Percentiles rank a stretch among this genome's conserved stretches.
Evolutionary conservation across 2,329 filamentous ascomycete genomes (phyloP).

Genomic region (Sporothrix pallida): DNA sequence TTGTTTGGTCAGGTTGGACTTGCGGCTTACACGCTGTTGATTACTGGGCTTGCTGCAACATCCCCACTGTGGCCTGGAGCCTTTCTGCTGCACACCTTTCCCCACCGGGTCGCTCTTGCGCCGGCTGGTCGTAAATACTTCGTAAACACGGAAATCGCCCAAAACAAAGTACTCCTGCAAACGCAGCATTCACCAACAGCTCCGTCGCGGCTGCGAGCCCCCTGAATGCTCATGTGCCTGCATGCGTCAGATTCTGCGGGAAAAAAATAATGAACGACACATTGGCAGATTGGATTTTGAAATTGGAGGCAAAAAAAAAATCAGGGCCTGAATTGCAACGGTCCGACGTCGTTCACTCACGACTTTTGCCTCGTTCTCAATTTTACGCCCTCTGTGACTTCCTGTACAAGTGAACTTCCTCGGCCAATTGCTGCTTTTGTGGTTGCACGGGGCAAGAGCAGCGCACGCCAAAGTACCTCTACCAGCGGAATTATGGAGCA

Average conservation of each 20-base stretch:
- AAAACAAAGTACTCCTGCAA: not conserved
- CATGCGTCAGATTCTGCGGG: conserved; percentile 5
- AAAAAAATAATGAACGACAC: not conserved
- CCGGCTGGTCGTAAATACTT: conserved; percentile 35
- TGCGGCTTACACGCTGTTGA: conserved; percentile 1
- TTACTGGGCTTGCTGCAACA: not conserved
- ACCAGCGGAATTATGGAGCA: not conserved
- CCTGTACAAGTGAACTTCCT: conserved; percentile 16
- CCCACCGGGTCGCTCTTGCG: conserved; percentile 25
- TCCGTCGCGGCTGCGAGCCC: not conserved
- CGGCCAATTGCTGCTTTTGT: conserved; percentile 32
- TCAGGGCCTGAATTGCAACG: not conserved
- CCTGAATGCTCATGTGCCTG: conserved; percentile 18
- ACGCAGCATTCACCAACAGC: conserved; percentile 13
- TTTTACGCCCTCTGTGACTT: not conserved
- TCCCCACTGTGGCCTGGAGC: conserved; percentile 17
- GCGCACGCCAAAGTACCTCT: not conserved
- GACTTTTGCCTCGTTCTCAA: conserved; percentile 10
- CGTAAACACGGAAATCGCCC: conserved; percentile 33
- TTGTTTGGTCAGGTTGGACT: conserved; percentile 11
- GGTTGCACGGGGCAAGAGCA: conserved; percentile 19
- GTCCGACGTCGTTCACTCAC: too few relatives aligned
- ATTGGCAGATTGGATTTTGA: not conserved
- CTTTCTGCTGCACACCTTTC: not conserved
- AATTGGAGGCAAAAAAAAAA: not conserved